phyloP scores from a whole-genome alignment of 768 basidiomycete genomes.

The Asterophora lycoperdoides region DNA sequence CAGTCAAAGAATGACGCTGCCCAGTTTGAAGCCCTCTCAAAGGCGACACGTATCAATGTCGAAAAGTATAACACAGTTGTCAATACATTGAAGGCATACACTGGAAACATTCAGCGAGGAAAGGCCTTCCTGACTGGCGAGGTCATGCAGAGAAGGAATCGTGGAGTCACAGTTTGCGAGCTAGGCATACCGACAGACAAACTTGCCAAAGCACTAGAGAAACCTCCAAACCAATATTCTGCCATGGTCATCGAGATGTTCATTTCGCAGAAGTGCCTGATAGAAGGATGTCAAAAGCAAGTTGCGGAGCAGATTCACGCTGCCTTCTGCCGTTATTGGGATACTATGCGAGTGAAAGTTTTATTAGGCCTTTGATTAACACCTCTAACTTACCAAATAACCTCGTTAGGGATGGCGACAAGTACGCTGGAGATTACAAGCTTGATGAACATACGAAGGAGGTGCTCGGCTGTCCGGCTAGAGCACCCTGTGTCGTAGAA shows the following conservation, averaged over 20 bases:
- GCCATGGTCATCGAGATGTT: slow-evolving; percentile 2
- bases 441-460: slow-evolving; percentile 17
- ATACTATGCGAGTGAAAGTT: neutral
- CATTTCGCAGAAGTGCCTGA: slow-evolving; percentile 5
- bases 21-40: neutral
- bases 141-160: neutral
- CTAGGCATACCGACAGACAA: slow-evolving; percentile 5
- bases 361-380: neutral
- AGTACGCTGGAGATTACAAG: slow-evolving; percentile 25
- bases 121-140: neutral
- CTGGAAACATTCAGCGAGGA: neutral
- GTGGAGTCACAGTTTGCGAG: slow-evolving; percentile 1
- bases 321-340: slow-evolving; percentile 5
- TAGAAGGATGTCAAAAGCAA: neutral
- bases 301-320: neutral
- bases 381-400: neutral
- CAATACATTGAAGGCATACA: neutral
- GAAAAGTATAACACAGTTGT: slow-evolving; percentile 1
- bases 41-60: neutral
- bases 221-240: slow-evolving; percentile 6
- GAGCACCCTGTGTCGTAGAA: slow-evolving; percentile 18
- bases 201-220: slow-evolving; percentile 3
- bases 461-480: slow-evolving; percentile 28
- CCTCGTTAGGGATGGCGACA: slow-evolving; percentile 7
- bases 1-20: neutral